phyloP scores from a whole-genome alignment of 2,329 filamentous ascomycete species.

The Aureobasidium uvarum region DNA sequence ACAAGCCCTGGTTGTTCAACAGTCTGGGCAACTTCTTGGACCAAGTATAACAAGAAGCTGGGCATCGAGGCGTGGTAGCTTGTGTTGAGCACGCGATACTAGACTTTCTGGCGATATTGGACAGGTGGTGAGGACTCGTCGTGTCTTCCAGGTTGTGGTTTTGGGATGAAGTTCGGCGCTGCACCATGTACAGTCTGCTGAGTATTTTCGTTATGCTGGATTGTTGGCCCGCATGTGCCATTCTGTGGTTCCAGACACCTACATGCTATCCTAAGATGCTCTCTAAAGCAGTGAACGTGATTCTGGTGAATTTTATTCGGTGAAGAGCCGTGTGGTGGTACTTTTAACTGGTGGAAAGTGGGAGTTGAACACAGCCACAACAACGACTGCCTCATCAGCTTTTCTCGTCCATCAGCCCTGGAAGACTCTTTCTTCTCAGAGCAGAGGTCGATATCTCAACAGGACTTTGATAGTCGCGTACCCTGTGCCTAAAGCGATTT shows the following conservation, averaged over 20 bases:
- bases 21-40: conserved; percentile 15
- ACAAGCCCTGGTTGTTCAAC: neutral
- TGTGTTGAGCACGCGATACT: neutral
- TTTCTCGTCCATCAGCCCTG: neutral
- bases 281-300: neutral
- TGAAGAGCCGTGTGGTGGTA: neutral
- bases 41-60: neutral
- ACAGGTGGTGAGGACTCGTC: neutral
- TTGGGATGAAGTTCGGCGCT: neutral
- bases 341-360: neutral
- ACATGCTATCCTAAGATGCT: neutral
- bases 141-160: neutral
- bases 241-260: neutral
- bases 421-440: neutral
- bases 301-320: too few species aligned
- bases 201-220: neutral
- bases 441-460: neutral
- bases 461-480: neutral
- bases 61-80: conserved; percentile 15
- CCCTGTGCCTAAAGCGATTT: neutral
- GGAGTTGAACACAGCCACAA: neutral
- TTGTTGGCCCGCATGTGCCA: neutral
- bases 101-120: conserved; percentile 1
- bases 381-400: neutral
- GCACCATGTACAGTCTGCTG: neutral